Evolutionary conservation across 768 basidiomycete species (phyloP).

Genomic region (Boletus sp.): DNA sequence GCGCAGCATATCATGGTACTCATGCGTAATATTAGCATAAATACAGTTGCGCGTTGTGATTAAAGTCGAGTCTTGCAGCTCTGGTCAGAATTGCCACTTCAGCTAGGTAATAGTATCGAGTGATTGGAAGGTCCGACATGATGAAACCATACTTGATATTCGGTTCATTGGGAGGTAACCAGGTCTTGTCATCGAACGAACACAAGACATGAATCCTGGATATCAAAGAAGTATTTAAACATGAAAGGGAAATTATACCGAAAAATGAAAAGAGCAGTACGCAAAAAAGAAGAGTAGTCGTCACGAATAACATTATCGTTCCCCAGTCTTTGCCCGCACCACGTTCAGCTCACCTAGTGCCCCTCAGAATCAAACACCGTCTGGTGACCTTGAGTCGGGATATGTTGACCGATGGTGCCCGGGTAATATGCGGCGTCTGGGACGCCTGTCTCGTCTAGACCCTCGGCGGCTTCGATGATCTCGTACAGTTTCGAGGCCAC

Average conservation of each 20-base stretch:
- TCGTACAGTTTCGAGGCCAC: slow-evolving; percentile 91
- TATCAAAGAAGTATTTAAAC: background rate
- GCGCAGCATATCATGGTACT: too few relatives aligned
- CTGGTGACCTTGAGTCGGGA: slow-evolving; percentile 42
- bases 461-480: slow-evolving; percentile 94
- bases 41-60: too few relatives aligned
- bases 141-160: background rate
- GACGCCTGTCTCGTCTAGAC: slow-evolving; percentile 80
- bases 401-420: slow-evolving; percentile 55
- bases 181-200: background rate
- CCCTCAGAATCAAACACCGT: slow-evolving; percentile 81
- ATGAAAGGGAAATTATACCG: background rate
- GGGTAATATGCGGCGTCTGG: slow-evolving; percentile 84
- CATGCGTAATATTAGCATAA: too few relatives aligned
- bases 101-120: background rate
- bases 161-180: background rate
- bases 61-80: too few relatives aligned
- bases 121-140: background rate
- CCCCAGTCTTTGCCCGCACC: background rate
- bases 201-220: background rate
- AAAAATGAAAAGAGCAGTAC: background rate
- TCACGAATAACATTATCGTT: slow-evolving; percentile 4
- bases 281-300: background rate
- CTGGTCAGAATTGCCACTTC: too few relatives aligned
- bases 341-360: slow-evolving; percentile 11